These are phyloP conservation scores for Myrmaecium sp. DNA, from an alignment of 2,329 filamentous ascomycete species.

Conservation along the genomic window DNA sequence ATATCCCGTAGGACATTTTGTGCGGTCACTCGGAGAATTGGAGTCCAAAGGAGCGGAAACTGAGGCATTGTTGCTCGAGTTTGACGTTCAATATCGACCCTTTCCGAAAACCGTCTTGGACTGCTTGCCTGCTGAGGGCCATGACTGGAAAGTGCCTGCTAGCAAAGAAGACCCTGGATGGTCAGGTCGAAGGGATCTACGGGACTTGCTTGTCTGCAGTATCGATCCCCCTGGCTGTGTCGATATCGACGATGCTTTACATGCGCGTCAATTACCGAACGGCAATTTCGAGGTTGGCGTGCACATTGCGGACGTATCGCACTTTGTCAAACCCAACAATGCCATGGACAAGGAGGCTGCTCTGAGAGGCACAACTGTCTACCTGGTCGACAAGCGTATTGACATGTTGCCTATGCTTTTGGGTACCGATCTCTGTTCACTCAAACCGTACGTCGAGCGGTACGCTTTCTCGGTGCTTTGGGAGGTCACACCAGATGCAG, in stretches of 20 bases:
- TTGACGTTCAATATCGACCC: constrained; percentile 92
- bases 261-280: constrained; percentile 69
- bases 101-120: constrained; percentile 93
- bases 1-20: constrained; percentile 84
- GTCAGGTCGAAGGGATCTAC: constrained; percentile 68
- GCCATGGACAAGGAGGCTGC: constrained; percentile 95
- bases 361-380: constrained; percentile 87
- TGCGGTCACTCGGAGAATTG: constrained; percentile 79
- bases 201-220: constrained; percentile 80
- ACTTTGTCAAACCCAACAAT: constrained; percentile 94
- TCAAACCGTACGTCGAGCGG: constrained; percentile 93
- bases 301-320: constrained; percentile 97
- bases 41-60: constrained; percentile 98
- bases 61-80: constrained; percentile 82
- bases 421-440: constrained; percentile 86
- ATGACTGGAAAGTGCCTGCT: constrained; percentile 83
- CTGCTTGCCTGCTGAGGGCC: constrained; percentile 78
- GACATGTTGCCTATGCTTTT: constrained; percentile 97
- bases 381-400: constrained; percentile 96
- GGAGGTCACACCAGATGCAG: constrained; percentile 74
- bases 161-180: constrained; percentile 69
- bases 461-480: constrained; percentile 39
- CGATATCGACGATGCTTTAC: constrained; percentile 94
- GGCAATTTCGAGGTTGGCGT: constrained; percentile 94
- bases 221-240: constrained; percentile 94